Conservation (phyloP, 768 basidiomycete genomes). For the Mycena chlorophos region DNA sequence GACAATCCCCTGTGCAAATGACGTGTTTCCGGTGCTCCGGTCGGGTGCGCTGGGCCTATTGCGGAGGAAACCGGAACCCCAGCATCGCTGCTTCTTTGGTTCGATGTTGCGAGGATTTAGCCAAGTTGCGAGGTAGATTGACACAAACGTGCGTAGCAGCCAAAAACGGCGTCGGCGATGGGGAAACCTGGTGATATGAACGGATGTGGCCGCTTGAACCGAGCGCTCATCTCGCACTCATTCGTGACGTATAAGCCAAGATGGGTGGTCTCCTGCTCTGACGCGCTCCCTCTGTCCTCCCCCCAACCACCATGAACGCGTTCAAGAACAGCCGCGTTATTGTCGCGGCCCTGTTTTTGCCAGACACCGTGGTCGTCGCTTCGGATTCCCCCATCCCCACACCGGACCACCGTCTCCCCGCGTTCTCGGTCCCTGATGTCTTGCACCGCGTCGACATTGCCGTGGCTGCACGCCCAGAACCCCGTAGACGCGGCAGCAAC, state of each 20-base stretch:
- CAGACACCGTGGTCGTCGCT: slow-evolving; percentile 66
- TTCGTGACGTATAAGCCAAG: slow-evolving; percentile 10
- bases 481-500: slow-evolving; percentile 25
- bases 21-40: neutral
- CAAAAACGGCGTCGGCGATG: neutral
- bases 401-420: slow-evolving; percentile 36
- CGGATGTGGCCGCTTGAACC: neutral
- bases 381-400: slow-evolving; percentile 52
- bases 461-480: slow-evolving; percentile 19
- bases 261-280: neutral
- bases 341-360: slow-evolving; percentile 84
- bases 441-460: slow-evolving; percentile 24
- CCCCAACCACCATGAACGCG: slow-evolving; percentile 54
- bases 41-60: slow-evolving; percentile 1
- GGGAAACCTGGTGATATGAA: neutral
- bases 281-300: neutral
- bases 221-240: neutral
- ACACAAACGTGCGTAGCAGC: slow-evolving; percentile 1
- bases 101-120: neutral
- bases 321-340: slow-evolving; percentile 72
- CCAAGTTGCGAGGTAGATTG: neutral
- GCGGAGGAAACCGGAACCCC: neutral
- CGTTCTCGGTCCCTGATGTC: slow-evolving; percentile 26
- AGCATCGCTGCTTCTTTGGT: neutral
- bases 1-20: neutral